Evolutionary conservation across 768 basidiomycete species (phyloP), one percentile per base, ranked within the genome.

Genomic region (Lentinus tigrinus): DNA sequence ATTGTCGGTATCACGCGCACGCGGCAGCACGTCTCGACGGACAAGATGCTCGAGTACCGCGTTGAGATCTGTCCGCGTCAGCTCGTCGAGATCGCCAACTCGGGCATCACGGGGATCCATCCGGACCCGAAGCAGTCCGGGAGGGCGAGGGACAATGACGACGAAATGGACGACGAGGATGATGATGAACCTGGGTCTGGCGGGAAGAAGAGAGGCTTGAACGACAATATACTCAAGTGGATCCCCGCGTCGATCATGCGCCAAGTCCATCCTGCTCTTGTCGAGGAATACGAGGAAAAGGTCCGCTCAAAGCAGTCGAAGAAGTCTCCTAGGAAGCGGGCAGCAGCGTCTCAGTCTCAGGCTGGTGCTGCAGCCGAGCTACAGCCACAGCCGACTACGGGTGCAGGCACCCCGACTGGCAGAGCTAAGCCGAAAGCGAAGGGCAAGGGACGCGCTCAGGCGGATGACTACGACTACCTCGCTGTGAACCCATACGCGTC

Each of bases 21-120:
- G 3, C 72, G 79, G 16, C 65, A 68, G 21, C 78, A 78, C 47
- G 72, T 75, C 2, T 74, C 72, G 26, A 77, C 77, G 9, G 77
- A 78, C 39, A 34, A 69, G n/a, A 65, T 73, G 11, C 65, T 73
- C 16, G 80, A 81, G 65, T 80, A 79, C 50, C 75, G 79, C 0
- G 64, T 83, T 10, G 72, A 74, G 42, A 69, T 78, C 47, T 63
- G 68, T 19, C 77, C 73, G 7, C 51, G 61, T 24, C 65, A 70
- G 40, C 70, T 78, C 28, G 73, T 74, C 17, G 48, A 60, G 4
- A 63, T 78, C 5, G 70, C 74, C 37, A 40, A 60, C 6, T 44
- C 50, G 4, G 73, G 72, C 13, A 67, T 75, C 54, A 65, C 62
- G 34, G 71, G 72, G 5, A 66, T 66, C 36, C 66, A 69, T 26